These are phyloP conservation scores for Dactylellina sp. DNA, from an alignment of 2,329 filamentous ascomycete species.

Conservation along the genomic window DNA sequence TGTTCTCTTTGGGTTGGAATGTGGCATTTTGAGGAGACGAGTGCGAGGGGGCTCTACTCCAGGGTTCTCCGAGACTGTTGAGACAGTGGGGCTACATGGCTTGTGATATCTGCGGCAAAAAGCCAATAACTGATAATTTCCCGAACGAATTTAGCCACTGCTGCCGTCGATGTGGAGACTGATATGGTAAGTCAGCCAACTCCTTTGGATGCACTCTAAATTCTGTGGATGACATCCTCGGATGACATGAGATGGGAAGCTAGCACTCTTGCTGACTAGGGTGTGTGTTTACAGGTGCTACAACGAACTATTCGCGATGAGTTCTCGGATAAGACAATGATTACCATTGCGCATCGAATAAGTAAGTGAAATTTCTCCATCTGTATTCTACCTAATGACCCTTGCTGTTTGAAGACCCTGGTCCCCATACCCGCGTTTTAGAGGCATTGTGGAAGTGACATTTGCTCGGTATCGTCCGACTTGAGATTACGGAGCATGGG, in stretches of 20 bases:
- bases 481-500: slow-evolving; percentile 10
- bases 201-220: slow-evolving; percentile 9
- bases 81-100: slow-evolving; percentile 1
- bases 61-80: slow-evolving; percentile 19
- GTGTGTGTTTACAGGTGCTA: slow-evolving; percentile 30
- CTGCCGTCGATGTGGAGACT: slow-evolving; percentile 77
- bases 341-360: slow-evolving; percentile 97
- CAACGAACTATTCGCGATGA: slow-evolving; percentile 58
- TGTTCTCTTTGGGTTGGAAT: slow-evolving; percentile 28
- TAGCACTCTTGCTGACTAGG: neutral
- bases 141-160: slow-evolving; percentile 63
- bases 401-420: slow-evolving; percentile 8
- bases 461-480: neutral
- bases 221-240: neutral
- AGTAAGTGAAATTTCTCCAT: slow-evolving; percentile 64
- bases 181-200: slow-evolving; percentile 47
- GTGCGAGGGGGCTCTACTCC: neutral
- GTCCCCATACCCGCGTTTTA: slow-evolving; percentile 17
- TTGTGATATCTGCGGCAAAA: slow-evolving; percentile 34
- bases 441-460: neutral
- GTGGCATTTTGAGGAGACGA: slow-evolving; percentile 7
- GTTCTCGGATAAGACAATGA: slow-evolving; percentile 93
- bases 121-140: slow-evolving; percentile 50
- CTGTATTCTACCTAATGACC: slow-evolving; percentile 1
- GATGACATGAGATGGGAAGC: neutral